Conservation (phyloP, 2,329 filamentous ascomycete genomes). For the Arthrobotrys entomopaga region DNA sequence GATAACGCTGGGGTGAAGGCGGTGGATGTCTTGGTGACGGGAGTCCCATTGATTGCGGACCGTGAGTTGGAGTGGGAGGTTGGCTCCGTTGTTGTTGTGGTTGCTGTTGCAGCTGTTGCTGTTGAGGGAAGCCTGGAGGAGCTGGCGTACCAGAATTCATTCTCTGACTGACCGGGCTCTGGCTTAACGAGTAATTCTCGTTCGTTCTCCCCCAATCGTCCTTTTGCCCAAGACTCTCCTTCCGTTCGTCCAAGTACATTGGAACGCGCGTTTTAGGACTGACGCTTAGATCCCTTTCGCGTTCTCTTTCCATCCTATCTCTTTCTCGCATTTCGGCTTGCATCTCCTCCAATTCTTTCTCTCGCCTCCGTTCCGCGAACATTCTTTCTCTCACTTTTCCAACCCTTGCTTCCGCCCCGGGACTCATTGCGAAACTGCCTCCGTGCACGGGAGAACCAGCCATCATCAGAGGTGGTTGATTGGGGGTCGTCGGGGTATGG, state of each 20-base stretch:
- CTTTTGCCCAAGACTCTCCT: constrained; percentile 41
- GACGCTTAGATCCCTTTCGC: constrained; percentile 75
- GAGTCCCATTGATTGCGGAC: constrained; percentile 28
- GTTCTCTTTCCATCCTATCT: constrained; percentile 40
- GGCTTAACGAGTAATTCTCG: constrained; percentile 40
- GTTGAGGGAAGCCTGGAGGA: constrained; percentile 25
- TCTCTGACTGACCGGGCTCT: constrained; percentile 45
- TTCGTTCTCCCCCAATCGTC: constrained; percentile 51
- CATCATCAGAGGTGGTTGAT: constrained; percentile 27
- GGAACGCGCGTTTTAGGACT: constrained; percentile 78
- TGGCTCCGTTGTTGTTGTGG: constrained; percentile 29
- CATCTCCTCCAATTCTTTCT: constrained; percentile 48
- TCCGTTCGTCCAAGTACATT: constrained; percentile 54
- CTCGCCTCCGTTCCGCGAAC: constrained; percentile 46
- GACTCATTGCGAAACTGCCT: constrained; percentile 43
- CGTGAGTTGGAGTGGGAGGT: constrained; percentile 41
- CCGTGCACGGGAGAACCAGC: constrained; percentile 39
- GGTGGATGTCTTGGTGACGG: constrained; percentile 46
- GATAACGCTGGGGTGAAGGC: constrained; percentile 45
- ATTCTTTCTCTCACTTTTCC: constrained; percentile 50
- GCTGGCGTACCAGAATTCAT: constrained; percentile 43
- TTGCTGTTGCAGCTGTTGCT: not conserved
- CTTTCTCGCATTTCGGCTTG: constrained; percentile 48
- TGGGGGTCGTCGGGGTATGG: constrained; percentile 42
- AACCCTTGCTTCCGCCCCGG: constrained; percentile 21